phyloP scores from a whole-genome alignment of 495 filamentous ascomycete species.

The Aspergillus taichungensis region DNA sequence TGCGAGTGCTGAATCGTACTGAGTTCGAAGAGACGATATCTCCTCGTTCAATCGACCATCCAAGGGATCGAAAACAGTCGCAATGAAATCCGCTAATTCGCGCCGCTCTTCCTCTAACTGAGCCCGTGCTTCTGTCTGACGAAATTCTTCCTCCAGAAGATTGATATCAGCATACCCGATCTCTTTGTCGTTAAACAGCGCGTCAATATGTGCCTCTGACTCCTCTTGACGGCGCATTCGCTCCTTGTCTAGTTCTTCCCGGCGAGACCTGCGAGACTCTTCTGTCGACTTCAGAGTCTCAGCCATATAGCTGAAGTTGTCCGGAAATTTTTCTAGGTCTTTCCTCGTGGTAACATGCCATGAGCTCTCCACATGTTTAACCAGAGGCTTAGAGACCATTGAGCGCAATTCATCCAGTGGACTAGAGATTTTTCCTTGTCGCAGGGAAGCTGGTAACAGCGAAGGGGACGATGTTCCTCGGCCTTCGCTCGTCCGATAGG shows the following conservation, averaged over 20 bases:
- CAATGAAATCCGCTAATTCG: constrained; percentile 46
- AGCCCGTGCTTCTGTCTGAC: constrained; percentile 41
- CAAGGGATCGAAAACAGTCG: constrained; percentile 42
- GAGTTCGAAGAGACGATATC: constrained; percentile 41
- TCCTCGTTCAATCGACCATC: constrained; percentile 45
- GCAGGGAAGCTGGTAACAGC: constrained; percentile 23
- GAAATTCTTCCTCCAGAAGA: constrained; percentile 51
- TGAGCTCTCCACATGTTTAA: constrained; percentile 27
- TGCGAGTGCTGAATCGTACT: constrained; percentile 38
- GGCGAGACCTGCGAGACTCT: constrained; percentile 27
- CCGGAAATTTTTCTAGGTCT: constrained; percentile 25
- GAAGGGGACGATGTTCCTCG: constrained; percentile 18
- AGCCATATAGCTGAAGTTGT: constrained; percentile 44
- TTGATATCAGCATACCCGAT: constrained; percentile 56
- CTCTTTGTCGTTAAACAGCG: constrained; percentile 49
- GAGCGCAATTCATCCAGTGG: constrained; percentile 28
- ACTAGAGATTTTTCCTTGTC: constrained; percentile 13
- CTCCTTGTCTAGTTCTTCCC: constrained; percentile 36
- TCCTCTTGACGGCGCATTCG: constrained; percentile 45
- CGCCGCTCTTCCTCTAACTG: constrained; percentile 47
- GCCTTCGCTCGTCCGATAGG: constrained; percentile 19
- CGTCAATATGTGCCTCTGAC: constrained; percentile 45
- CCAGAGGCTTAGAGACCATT: constrained; percentile 25
- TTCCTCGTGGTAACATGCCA: constrained; percentile 28
- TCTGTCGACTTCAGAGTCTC: constrained; percentile 41